Evolutionary conservation across 495 filamentous ascomycete species (phyloP), one percentile per base, ranked within the genome.

Genomic region (Hyaloscypha bicolor): DNA sequence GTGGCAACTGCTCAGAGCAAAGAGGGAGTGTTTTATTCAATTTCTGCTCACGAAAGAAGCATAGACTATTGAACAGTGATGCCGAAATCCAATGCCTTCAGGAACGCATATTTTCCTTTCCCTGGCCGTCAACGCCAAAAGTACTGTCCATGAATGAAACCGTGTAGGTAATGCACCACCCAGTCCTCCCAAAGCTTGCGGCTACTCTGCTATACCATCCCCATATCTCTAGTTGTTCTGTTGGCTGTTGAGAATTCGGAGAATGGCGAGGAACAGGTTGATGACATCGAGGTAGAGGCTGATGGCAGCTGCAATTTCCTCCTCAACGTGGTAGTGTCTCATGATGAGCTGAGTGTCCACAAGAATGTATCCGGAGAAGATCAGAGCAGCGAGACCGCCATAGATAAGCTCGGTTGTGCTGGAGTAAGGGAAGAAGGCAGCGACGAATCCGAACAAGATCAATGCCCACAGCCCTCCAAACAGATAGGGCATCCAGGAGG

Each of bases 271-370:
- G 86, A 99, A 99, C 71, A 99, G 79, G 81, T 99, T 99, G 80
- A 99, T 90, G 71, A 99, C 88, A 77, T 99, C 95, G 51, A 99
- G 81, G 76, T 99, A 99, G 57, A 99, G 85, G 74, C 91, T 92
- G 75, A 99, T 97, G 1, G 93, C 90, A 59, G 95, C 95, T 0
- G 93, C 94, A 76, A 99, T 97, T 84, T 99, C 95, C 85, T 99
- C 95, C 80, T 99, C 95, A 61, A 96, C 93, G 74, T 99, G 96
- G 73, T 96, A 94, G 76, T 95, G 92, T 68, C 93, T 87, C 86
- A 99, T 89, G 33, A 99, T 87, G 59, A 99, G 79, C 84, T 98
- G 94, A 2, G 95, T 99, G 76, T 99, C 95, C 22, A 98, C 93
- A 5, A 99, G 83, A 68, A 98, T 94, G 76, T 98, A 99, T 0